A percentile compares a stretch with the other conserved stretches of the same genome.
phyloP scores from a whole-genome alignment of 1,139 yeast species.

The Meyerozyma smithsonii region DNA sequence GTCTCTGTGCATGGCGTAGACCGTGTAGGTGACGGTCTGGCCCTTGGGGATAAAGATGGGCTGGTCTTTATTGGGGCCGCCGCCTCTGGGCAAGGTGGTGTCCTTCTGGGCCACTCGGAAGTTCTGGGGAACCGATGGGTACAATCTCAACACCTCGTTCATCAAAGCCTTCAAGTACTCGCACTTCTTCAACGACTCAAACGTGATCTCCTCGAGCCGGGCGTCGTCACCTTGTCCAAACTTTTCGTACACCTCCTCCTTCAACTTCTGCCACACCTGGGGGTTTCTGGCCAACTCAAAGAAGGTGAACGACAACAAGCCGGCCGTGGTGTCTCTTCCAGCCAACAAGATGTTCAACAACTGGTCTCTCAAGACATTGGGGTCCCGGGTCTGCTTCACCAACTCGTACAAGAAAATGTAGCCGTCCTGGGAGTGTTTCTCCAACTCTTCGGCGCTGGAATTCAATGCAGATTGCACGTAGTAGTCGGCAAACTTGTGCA shows the following conservation, averaged over 20 bases:
- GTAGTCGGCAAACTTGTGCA: slow-evolving; percentile 26
- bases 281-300: slow-evolving; percentile 41
- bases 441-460: slow-evolving; percentile 26
- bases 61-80: slow-evolving; percentile 37
- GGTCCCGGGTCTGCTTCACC: slow-evolving; percentile 41
- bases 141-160: slow-evolving; percentile 49
- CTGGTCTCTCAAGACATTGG: slow-evolving; percentile 39
- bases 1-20: slow-evolving; percentile 44
- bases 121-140: slow-evolving; percentile 54
- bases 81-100: slow-evolving; percentile 50
- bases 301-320: slow-evolving; percentile 37
- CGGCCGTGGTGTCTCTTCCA: slow-evolving; percentile 47
- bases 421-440: slow-evolving; percentile 31
- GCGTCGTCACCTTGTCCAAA: slow-evolving; percentile 35
- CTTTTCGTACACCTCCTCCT: slow-evolving; percentile 24
- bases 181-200: slow-evolving; percentile 48
- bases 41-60: slow-evolving; percentile 48
- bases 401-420: slow-evolving; percentile 42
- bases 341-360: slow-evolving; percentile 42
- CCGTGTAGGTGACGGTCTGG: slow-evolving; percentile 38
- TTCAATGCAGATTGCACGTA: slow-evolving; percentile 22
- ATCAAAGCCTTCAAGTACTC: slow-evolving; percentile 43
- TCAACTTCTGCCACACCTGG: slow-evolving; percentile 28
- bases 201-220: slow-evolving; percentile 30
- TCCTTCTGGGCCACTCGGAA: slow-evolving; percentile 41